phyloP scores from a whole-genome alignment of 257 asterid species.

The Solanum lycopersicoides region DNA sequence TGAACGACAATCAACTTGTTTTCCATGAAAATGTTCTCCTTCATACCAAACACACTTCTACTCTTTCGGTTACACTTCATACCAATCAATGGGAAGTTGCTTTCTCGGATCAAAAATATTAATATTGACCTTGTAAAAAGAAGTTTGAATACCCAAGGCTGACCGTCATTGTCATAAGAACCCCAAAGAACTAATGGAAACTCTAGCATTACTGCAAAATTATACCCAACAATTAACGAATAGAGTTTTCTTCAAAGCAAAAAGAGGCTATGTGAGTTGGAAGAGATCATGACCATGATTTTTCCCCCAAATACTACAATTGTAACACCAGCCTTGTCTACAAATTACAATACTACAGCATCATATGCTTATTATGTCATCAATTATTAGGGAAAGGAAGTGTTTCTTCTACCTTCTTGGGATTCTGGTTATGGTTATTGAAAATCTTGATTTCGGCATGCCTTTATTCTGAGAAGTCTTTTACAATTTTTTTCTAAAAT shows the following conservation, averaged over 20 bases:
- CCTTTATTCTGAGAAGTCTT: no score
- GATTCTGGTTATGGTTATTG: neutral
- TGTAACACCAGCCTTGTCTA: neutral
- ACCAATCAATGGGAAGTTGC: neutral
- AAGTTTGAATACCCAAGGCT: neutral
- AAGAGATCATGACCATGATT: neutral
- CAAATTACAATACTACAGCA: neutral
- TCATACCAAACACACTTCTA: neutral
- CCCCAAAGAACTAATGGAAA: neutral
- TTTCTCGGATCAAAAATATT: neutral
- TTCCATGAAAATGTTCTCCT: no score
- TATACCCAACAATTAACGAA: neutral
- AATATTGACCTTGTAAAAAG: neutral
- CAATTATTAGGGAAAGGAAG: neutral
- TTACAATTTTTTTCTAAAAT: no score
- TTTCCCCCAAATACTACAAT: neutral
- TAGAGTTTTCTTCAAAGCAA: neutral
- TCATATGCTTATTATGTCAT: neutral
- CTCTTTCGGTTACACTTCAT: no score
- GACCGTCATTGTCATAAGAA: neutral
- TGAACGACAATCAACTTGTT: no score
- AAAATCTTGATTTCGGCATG: no score
- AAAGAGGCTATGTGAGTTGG: neutral
- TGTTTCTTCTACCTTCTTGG: slow-evolving; percentile 42
- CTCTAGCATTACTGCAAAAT: neutral